Evolutionary conservation across 2,329 filamentous ascomycete species (phyloP).

Genomic region (Aureobasidium namibiae): DNA sequence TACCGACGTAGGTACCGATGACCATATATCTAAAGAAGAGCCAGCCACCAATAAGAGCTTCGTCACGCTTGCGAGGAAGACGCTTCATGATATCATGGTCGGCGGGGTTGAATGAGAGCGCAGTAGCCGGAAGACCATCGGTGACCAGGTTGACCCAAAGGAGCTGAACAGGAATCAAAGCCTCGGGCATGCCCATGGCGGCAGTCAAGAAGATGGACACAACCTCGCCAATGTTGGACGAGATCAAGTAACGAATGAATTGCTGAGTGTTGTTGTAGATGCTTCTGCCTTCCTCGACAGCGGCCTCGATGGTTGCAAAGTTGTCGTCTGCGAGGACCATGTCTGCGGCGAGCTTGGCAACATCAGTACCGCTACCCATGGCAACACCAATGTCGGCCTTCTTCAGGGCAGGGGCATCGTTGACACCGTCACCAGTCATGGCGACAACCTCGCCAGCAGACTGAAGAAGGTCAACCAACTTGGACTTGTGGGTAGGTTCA

Average conservation of each 20-base stretch:
- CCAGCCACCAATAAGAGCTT: constrained; percentile 88
- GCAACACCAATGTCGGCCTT: constrained; percentile 98
- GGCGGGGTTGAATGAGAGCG: constrained; percentile 95
- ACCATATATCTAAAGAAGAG: constrained; percentile 96
- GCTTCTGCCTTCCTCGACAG: constrained; percentile 91
- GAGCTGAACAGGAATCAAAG: constrained; percentile 90
- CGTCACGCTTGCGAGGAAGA: constrained; percentile 82
- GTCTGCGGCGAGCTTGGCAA: constrained; percentile 90
- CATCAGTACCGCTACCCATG: constrained; percentile 96
- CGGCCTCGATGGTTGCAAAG: constrained; percentile 93
- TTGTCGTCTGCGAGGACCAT: constrained; percentile 99
- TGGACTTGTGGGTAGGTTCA: constrained; percentile 94
- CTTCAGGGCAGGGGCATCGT: constrained; percentile 94
- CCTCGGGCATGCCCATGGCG: constrained; percentile 93
- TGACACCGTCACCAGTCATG: constrained; percentile 98
- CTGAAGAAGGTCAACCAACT: constrained; percentile 91
- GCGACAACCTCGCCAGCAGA: constrained; percentile 89
- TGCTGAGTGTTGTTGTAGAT: constrained; percentile 99
- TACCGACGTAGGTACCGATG: constrained; percentile 88
- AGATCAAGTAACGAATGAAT: constrained; percentile 98
- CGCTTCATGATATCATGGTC: constrained; percentile 97
- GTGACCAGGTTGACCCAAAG: constrained; percentile 99
- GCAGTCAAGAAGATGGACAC: constrained; percentile 98
- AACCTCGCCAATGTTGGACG: constrained; percentile 97
- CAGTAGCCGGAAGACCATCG: constrained; percentile 91